phyloP scores from a whole-genome alignment of 2,329 filamentous ascomycete genomes.

The Zymoseptoria tritici region DNA sequence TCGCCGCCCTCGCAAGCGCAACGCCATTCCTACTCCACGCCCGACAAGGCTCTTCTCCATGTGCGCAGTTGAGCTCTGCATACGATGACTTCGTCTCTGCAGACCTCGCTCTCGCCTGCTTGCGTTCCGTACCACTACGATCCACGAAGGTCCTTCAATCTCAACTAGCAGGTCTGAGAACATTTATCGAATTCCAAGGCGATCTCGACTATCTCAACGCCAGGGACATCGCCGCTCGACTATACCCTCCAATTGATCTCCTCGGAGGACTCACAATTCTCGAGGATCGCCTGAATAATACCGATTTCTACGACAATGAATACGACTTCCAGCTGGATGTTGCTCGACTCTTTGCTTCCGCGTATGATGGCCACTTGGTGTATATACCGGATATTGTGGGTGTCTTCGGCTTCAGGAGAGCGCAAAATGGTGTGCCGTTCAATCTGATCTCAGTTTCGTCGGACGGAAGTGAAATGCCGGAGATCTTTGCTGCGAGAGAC shows the following conservation, averaged over 20 bases:
- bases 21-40: not conserved
- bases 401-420: constrained; percentile 31
- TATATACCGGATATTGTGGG: constrained; percentile 33
- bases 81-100: not conserved
- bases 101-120: constrained; percentile 2
- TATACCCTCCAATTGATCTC: constrained; percentile 33
- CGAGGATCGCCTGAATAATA: constrained; percentile 22
- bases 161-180: constrained; percentile 1
- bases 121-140: constrained; percentile 5
- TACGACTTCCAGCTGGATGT: constrained; percentile 36
- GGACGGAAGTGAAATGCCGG: constrained; percentile 31
- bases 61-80: not conserved
- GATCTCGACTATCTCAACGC: constrained; percentile 34
- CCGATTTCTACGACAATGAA: constrained; percentile 30
- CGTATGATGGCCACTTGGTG: constrained; percentile 36
- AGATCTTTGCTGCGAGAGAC: constrained; percentile 30
- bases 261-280: constrained; percentile 32
- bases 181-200: constrained; percentile 33
- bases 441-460: constrained; percentile 24
- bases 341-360: constrained; percentile 28
- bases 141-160: not conserved
- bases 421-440: not conserved
- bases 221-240: constrained; percentile 30
- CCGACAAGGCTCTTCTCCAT: not conserved
- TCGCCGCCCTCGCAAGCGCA: not conserved